Evolutionary conservation across 495 filamentous ascomycete species (phyloP).

Genomic region (Xylaria curta): DNA sequence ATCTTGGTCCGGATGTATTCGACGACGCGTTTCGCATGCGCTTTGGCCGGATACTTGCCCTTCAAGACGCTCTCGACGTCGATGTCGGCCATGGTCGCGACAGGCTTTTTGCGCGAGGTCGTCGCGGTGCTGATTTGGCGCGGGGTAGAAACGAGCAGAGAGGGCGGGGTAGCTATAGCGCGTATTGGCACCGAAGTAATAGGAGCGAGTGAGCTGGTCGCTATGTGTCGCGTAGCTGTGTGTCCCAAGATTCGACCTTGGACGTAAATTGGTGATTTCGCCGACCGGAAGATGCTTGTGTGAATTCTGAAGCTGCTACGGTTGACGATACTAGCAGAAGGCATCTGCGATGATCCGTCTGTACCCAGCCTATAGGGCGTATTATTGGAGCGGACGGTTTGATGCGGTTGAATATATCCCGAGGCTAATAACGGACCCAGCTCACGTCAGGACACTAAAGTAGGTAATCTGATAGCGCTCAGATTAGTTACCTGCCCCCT

Average conservation of each 20-base stretch:
- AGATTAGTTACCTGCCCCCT: constrained; percentile 5
- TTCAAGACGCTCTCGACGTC: constrained; percentile 49
- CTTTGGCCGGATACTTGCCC: constrained; percentile 95
- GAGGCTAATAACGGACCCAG: constrained; percentile 3
- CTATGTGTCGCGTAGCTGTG: neutral
- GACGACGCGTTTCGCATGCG: constrained; percentile 81
- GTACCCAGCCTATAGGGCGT: neutral
- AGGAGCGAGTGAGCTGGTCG: neutral
- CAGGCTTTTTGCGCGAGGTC: neutral
- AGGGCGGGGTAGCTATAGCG: constrained; percentile 23
- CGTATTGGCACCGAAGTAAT: neutral
- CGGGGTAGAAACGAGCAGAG: constrained; percentile 4
- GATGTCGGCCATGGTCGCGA: constrained; percentile 34
- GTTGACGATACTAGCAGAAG: constrained; percentile 7
- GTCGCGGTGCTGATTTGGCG: constrained; percentile 19
- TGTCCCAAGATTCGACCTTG: neutral
- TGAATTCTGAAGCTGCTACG: constrained; percentile 3
- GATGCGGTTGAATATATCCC: constrained; percentile 17
- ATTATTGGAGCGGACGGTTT: constrained; percentile 2
- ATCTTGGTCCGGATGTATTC: constrained; percentile 70
- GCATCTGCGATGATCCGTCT: neutral
- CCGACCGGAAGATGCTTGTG: neutral
- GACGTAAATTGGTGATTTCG: neutral
- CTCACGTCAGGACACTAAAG: neutral
- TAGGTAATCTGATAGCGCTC: neutral